Percentiles rank a stretch among this genome's conserved stretches.
Evolutionary conservation across 2,329 filamentous ascomycete genomes (phyloP).

Genomic region (Periconia sp.): DNA sequence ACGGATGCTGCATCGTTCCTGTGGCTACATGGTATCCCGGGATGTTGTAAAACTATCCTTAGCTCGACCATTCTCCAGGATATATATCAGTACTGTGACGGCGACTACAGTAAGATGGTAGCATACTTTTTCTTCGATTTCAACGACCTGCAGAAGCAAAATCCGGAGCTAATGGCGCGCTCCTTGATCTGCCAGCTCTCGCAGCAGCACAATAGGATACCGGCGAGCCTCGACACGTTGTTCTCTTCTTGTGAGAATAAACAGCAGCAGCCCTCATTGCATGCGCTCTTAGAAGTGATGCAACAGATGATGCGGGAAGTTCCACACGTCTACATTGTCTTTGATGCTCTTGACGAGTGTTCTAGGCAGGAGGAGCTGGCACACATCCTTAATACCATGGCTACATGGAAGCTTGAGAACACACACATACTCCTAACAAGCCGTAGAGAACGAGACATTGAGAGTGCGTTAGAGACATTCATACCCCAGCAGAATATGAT

Average conservation of each 20-base stretch:
- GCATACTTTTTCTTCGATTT: slow-evolving; percentile 39
- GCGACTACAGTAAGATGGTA: slow-evolving; percentile 12
- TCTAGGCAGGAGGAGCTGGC: slow-evolving; percentile 15
- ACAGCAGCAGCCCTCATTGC: slow-evolving; percentile 23
- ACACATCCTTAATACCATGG: slow-evolving; percentile 18
- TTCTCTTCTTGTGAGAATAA: slow-evolving; percentile 28
- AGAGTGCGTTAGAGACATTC: slow-evolving; percentile 14
- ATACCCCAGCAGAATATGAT: slow-evolving; percentile 13
- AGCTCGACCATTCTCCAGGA: slow-evolving; percentile 27
- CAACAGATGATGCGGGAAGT: slow-evolving; percentile 31
- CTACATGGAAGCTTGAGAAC: slow-evolving; percentile 19
- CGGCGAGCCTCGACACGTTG: slow-evolving; percentile 23
- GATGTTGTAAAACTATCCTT: slow-evolving; percentile 19
- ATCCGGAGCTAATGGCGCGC: slow-evolving; percentile 34
- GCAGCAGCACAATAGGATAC: slow-evolving; percentile 16
- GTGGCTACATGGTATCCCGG: slow-evolving; percentile 14
- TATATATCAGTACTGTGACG: slow-evolving; percentile 9
- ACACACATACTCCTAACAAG: slow-evolving; percentile 28
- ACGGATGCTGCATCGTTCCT: slow-evolving; percentile 1
- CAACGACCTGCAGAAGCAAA: slow-evolving; percentile 42
- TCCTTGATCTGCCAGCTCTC: slow-evolving; percentile 45
- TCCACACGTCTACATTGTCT: slow-evolving; percentile 12
- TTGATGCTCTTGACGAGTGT: slow-evolving; percentile 35
- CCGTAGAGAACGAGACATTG: slow-evolving; percentile 28
- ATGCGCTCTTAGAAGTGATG: slow-evolving; percentile 25